Conservation (phyloP, 2,329 filamentous ascomycete species). For the Volutella citrinella region DNA sequence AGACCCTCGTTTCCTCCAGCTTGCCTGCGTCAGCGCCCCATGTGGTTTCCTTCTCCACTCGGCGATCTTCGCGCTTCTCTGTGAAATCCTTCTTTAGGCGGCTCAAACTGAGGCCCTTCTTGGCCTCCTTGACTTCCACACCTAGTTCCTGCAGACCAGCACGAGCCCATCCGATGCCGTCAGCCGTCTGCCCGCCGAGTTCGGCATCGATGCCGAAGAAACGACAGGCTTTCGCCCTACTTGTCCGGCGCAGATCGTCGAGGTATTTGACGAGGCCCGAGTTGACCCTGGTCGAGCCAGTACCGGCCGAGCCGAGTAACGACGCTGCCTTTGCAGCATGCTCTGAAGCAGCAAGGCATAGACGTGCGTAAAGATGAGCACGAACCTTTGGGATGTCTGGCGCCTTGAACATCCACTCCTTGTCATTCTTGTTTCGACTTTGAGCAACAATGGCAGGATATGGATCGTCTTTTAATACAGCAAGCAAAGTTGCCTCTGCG, state of each 20-base stretch:
- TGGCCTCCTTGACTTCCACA: conserved; percentile 49
- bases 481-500: conserved; percentile 85
- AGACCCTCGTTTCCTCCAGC: conserved; percentile 77
- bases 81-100: conserved; percentile 71
- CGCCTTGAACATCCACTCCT: conserved; percentile 94
- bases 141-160: conserved; percentile 76
- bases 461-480: conserved; percentile 90
- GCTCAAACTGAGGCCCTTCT: conserved; percentile 55
- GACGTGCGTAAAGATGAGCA: conserved; percentile 79
- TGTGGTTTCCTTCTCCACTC: conserved; percentile 66
- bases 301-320: conserved; percentile 40
- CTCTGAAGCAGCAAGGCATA: conserved; percentile 85
- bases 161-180: conserved; percentile 81
- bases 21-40: conserved; percentile 85
- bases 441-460: conserved; percentile 82
- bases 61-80: conserved; percentile 76
- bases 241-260: conserved; percentile 70
- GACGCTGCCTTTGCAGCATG: conserved; percentile 73
- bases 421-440: conserved; percentile 76
- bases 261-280: conserved; percentile 69
- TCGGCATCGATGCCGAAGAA: conserved; percentile 93
- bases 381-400: conserved; percentile 86
- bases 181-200: conserved; percentile 73
- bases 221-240: conserved; percentile 80
- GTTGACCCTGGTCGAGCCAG: conserved; percentile 52